Base-by-base conservation (phyloP, 805 yeast genomes). In the Ogataea paraovalis region DNA sequence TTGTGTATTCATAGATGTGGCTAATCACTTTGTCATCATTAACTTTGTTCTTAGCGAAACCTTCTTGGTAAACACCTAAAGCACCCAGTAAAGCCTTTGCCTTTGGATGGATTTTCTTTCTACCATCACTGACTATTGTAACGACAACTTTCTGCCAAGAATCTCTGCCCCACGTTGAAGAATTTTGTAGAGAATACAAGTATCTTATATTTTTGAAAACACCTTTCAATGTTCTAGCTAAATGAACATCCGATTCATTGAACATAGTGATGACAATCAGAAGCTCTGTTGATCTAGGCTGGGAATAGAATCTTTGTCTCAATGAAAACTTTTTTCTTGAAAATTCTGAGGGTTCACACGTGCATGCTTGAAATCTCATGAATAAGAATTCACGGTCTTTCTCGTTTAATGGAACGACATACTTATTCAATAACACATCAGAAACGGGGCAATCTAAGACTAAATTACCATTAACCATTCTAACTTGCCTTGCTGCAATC, bases 141-240 rank as follows among this genome's bases (percentile, higher is more conserved):
- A 94, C 94, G 10, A 89, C 96, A 30, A 92, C 82, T 60, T 89
- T 92, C 57, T 91, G 89, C 98, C 98, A 92, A 0, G 96, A 82
- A 48, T 88, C 96, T 39, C 81, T 81, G n/a, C 98, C 98, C 99
- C 99, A 92, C 1, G 82, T 76, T 13, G 79, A 76, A 1, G 87
- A 80, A 19, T 73, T 64, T 51, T 82, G 76, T 28, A 83, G 73
- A 51, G 86, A 76, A 44, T 82, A 76, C 60, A 94, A 73, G 64
- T 90, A 83, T 52, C 80, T 75, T 53, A 92, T 85, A 64, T 94
- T 92, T 49, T 87, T 87, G 71, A 92, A 88, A 12, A 89, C 87
- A 55, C 97, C 97, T 61, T 87, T 87, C 55, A 92, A 73, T 4
- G 97, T 91, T 57, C 92, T 73, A 2, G 91, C 97, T 44, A 91